These are phyloP conservation scores for Apiotrichum porosum DNA, from an alignment of 1,284 basidiomycete genomes.

Conservation along the genomic window DNA sequence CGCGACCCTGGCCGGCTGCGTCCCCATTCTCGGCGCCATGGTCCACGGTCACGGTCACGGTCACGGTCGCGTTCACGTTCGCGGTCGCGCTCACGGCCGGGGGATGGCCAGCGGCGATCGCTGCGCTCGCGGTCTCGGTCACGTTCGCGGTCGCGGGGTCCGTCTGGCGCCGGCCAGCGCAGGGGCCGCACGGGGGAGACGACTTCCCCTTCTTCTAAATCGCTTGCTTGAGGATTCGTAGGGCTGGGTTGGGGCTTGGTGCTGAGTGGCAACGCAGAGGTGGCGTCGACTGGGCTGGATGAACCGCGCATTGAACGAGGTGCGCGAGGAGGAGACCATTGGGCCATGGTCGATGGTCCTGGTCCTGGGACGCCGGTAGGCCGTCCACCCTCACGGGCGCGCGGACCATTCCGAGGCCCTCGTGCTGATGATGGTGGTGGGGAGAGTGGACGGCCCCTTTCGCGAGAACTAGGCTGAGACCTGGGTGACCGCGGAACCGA, in stretches of 20 bases:
- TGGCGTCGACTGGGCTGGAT: conserved; percentile 20
- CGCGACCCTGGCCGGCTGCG: conserved; percentile 9
- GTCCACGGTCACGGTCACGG: conserved; percentile 11
- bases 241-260: neutral
- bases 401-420: neutral
- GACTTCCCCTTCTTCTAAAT: conserved; percentile 45
- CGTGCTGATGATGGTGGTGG: conserved; percentile 3
- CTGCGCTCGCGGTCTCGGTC: conserved; percentile 20
- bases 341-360: conserved; percentile 13
- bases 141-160: conserved; percentile 18
- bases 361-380: conserved; percentile 9
- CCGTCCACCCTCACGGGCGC: conserved; percentile 1
- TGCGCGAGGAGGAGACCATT: conserved; percentile 17
- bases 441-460: conserved; percentile 4
- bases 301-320: conserved; percentile 29
- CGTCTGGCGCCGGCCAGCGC: conserved; percentile 2
- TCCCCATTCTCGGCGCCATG: conserved; percentile 9
- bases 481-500: conserved; percentile 2
- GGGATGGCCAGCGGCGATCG: neutral
- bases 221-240: conserved; percentile 10
- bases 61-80: conserved; percentile 13
- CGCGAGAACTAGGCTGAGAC: conserved; percentile 3
- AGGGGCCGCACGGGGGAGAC: conserved; percentile 31
- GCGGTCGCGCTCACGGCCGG: conserved; percentile 8
- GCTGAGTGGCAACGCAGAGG: conserved; percentile 5